Conservation (phyloP, 768 basidiomycete genomes). For the Boletus edulis region DNA sequence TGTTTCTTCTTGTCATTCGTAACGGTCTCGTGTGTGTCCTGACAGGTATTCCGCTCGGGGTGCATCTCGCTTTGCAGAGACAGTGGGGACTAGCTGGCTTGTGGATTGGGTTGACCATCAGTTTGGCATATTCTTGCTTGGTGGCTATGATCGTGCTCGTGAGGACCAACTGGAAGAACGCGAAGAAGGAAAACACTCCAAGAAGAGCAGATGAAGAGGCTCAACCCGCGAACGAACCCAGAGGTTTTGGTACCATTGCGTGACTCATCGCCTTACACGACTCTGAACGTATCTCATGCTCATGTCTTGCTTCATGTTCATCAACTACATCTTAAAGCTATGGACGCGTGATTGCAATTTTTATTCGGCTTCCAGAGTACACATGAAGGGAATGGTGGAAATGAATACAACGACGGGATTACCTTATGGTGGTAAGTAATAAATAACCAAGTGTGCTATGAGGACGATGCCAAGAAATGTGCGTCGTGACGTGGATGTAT, state of each 20-base stretch:
- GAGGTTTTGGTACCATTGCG: background rate
- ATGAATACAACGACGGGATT: slow-evolving; percentile 25
- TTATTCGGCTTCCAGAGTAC: slow-evolving; percentile 14
- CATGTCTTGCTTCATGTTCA: background rate
- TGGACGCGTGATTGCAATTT: slow-evolving; percentile 2
- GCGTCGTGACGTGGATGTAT: slow-evolving; percentile 16
- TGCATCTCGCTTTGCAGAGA: slow-evolving; percentile 19
- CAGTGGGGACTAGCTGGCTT: slow-evolving; percentile 26
- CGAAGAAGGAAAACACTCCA: background rate
- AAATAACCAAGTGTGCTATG: slow-evolving; percentile 14
- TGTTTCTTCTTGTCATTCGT: background rate
- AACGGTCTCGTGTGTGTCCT: background rate
- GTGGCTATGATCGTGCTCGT: slow-evolving; percentile 19
- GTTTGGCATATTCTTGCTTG: slow-evolving; percentile 20
- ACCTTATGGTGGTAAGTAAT: slow-evolving; percentile 23
- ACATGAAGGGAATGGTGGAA: slow-evolving; percentile 6
- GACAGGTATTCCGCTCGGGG: slow-evolving; percentile 34
- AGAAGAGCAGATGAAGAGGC: background rate
- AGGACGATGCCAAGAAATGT: slow-evolving; percentile 17
- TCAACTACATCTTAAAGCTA: background rate
- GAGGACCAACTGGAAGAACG: slow-evolving; percentile 17
- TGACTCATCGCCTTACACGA: background rate
- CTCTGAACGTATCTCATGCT: background rate
- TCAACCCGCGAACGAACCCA: background rate
- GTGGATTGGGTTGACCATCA: slow-evolving; percentile 22